Evolutionary conservation across 305 asterid species (phyloP).

Genomic region (Withania somnifera): DNA sequence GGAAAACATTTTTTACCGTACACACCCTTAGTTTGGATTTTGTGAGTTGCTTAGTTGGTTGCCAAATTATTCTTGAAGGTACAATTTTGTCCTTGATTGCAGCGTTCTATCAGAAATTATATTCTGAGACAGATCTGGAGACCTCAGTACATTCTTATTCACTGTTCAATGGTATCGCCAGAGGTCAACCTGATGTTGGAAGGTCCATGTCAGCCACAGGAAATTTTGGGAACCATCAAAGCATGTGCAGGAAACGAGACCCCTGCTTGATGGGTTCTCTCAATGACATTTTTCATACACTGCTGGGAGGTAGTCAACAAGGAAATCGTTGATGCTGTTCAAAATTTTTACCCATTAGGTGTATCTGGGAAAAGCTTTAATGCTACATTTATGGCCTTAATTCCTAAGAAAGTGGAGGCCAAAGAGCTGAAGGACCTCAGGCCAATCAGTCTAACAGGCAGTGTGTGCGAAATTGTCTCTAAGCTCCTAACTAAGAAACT

Average conservation of each 20-base stretch:
- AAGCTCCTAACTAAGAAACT: too few species aligned
- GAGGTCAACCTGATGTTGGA: background rate
- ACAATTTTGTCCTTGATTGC: background rate
- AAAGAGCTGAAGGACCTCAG: too few species aligned
- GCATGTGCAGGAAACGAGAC: background rate
- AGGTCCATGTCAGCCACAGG: background rate
- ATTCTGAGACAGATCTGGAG: background rate
- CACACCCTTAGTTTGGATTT: conserved; percentile 1
- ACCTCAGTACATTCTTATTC: background rate
- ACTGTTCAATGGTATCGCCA: background rate
- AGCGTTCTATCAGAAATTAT: background rate
- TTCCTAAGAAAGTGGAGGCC: too few species aligned
- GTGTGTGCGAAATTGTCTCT: too few species aligned
- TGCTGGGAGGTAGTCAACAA: background rate
- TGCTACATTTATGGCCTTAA: too few species aligned
- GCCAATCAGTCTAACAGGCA: too few species aligned
- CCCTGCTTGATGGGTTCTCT: background rate
- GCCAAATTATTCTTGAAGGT: conserved; percentile 4
- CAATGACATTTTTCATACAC: background rate
- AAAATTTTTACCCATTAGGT: background rate
- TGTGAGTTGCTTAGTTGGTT: background rate
- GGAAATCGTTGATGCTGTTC: background rate
- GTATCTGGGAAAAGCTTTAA: too few species aligned
- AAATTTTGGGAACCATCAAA: background rate
- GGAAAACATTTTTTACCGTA: too few species aligned